Percentiles rank a stretch among this genome's conserved stretches.
phyloP scores from a whole-genome alignment of 805 yeast species.

The Zygosaccharomyces bisporus region DNA sequence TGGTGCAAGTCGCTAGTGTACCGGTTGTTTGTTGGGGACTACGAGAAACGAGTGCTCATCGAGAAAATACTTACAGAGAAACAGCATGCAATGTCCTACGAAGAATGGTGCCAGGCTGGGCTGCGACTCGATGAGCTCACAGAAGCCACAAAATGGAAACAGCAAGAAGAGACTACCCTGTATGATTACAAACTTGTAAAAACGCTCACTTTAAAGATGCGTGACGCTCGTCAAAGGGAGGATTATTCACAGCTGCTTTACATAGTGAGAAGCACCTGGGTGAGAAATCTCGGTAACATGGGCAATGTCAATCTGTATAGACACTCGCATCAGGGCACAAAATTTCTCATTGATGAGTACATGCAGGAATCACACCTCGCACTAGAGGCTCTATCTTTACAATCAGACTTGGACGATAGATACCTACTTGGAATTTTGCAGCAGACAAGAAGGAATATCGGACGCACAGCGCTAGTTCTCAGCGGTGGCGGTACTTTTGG shows the following conservation, averaged over 20 bases:
- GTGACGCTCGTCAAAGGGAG: constrained; percentile 50
- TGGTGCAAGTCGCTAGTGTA: constrained; percentile 17
- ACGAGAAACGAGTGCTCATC: constrained; percentile 37
- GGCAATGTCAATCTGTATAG: constrained; percentile 75
- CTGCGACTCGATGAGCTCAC: constrained; percentile 59
- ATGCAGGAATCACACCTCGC: constrained; percentile 68
- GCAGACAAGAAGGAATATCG: constrained; percentile 87
- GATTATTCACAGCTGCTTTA: constrained; percentile 65
- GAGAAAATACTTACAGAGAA: constrained; percentile 42
- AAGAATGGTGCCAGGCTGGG: constrained; percentile 67
- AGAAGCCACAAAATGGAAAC: constrained; percentile 72
- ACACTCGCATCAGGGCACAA: constrained; percentile 83
- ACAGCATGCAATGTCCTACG: constrained; percentile 47
- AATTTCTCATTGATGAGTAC: constrained; percentile 75
- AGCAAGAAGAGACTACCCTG: constrained; percentile 51
- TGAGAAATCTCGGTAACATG: constrained; percentile 80
- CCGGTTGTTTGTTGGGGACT: constrained; percentile 22
- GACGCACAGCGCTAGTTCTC: constrained; percentile 89
- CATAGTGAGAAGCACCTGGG: constrained; percentile 78
- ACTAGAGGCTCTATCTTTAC: constrained; percentile 21
- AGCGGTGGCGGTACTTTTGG: constrained; percentile 98
- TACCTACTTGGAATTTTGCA: constrained; percentile 73
- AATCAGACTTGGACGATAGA: constrained; percentile 53
- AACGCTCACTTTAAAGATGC: constrained; percentile 51
- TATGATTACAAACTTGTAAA: constrained; percentile 69